A percentile compares a stretch with the other conserved stretches of the same genome.
Evolutionary conservation across 202 grass and related monocot species (phyloP).

Genomic region (Hordeum pubiflorum): DNA sequence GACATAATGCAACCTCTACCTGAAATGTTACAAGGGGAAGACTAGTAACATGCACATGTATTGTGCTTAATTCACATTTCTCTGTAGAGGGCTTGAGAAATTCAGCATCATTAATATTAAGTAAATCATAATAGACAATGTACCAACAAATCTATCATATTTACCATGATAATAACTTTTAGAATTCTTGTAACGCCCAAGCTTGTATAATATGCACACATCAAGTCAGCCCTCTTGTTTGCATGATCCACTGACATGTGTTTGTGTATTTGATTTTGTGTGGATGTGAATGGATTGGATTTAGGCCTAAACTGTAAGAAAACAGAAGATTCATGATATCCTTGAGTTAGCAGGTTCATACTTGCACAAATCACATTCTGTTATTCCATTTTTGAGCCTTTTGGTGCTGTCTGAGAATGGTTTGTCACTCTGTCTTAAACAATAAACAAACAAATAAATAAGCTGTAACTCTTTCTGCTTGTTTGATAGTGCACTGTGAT

Average conservation of each 20-base stretch:
- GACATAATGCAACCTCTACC: not conserved
- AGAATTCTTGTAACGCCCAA: not conserved
- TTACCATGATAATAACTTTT: not conserved
- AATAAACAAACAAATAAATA: not conserved
- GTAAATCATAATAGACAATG: not conserved
- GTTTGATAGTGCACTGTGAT: not conserved
- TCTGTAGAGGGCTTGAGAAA: not conserved
- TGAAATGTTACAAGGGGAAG: not conserved
- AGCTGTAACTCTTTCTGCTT: not conserved
- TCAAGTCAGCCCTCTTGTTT: not conserved
- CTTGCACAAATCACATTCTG: not conserved
- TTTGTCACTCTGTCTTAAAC: not conserved
- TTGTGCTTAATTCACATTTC: too few relatives aligned
- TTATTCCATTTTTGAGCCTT: not conserved
- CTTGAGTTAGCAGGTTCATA: not conserved
- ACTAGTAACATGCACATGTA: not conserved
- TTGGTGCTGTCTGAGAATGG: not conserved
- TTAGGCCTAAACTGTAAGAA: not conserved
- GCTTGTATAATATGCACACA: not conserved
- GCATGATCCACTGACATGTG: not conserved
- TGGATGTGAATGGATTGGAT: not conserved
- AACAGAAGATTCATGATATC: not conserved
- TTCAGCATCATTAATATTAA: not conserved
- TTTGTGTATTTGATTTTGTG: not conserved
- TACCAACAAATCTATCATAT: not conserved